Percentiles rank a stretch among this genome's conserved stretches.
These are phyloP conservation scores for Flueggea neowawraea DNA, from an alignment of 441 rosid genomes.

Conservation along the genomic window DNA sequence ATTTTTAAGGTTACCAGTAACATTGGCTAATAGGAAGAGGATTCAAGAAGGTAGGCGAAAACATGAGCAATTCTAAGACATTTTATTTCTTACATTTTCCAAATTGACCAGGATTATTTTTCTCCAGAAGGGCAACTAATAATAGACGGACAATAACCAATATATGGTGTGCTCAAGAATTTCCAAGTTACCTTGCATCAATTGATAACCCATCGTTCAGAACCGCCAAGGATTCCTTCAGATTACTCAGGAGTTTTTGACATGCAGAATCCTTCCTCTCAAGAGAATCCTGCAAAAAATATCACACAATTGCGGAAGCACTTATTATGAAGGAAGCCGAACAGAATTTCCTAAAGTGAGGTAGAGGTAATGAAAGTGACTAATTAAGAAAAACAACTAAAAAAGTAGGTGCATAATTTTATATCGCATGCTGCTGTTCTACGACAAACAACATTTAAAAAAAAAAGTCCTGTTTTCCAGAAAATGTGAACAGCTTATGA, in stretches of 20 bases:
- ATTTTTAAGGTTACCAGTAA: too few species aligned
- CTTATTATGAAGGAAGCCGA: not conserved
- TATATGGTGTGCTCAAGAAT: not conserved
- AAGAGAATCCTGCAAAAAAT: conserved; percentile 63
- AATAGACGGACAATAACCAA: not conserved
- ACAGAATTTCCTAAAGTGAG: too few species aligned
- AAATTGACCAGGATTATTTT: not conserved
- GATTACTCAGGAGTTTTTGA: conserved; percentile 49
- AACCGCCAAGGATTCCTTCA: conserved; percentile 67
- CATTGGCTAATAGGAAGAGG: too few species aligned
- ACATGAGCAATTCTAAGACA: not conserved
- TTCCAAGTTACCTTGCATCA: conserved; percentile 54
- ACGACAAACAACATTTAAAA: too few species aligned
- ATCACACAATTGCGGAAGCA: conserved; percentile 15
- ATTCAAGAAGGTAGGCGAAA: too few species aligned
- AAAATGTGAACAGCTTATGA: too few species aligned
- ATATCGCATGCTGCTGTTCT: too few species aligned
- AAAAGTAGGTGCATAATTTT: too few species aligned
- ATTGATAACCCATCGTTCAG: conserved; percentile 68
- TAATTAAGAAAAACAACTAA: too few species aligned
- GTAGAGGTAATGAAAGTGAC: too few species aligned
- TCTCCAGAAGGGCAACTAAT: not conserved
- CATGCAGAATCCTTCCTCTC: conserved; percentile 65
- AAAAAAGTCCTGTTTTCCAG: too few species aligned
- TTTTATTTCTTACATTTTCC: not conserved